Conservation (phyloP, 768 basidiomycete genomes). For the Panellus pusillus region DNA sequence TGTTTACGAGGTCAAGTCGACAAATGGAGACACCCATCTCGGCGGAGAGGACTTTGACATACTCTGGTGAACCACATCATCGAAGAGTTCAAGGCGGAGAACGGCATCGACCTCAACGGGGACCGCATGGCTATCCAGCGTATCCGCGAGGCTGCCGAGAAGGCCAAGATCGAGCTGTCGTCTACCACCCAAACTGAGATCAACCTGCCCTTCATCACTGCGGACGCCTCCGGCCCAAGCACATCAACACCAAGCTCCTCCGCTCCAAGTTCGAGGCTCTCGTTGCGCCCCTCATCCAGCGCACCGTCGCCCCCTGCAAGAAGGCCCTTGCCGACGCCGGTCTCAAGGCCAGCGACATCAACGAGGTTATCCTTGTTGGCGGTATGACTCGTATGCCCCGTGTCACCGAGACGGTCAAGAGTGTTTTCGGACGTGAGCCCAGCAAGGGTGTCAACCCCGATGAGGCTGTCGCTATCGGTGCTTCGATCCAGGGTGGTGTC, state of each 20-base stretch:
- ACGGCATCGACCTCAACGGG: conserved; percentile 72
- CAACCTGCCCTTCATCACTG: conserved; percentile 97
- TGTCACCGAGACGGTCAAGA: conserved; percentile 92
- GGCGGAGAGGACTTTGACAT: conserved; percentile 97
- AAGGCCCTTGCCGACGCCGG: conserved; percentile 95
- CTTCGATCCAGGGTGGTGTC: conserved; percentile 97
- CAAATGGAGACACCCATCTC: conserved; percentile 98
- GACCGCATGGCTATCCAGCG: conserved; percentile 98
- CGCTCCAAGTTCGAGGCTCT: conserved; percentile 91
- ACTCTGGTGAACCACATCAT: conserved; percentile 83
- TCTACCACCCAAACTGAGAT: conserved; percentile 95
- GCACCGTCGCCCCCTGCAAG: conserved; percentile 94
- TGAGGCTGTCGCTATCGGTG: conserved; percentile 98
- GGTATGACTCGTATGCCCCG: conserved; percentile 99
- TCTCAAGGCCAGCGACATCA: conserved; percentile 88
- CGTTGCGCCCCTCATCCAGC: conserved; percentile 77
- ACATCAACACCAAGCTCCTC: conserved; percentile 90
- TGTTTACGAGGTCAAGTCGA: conserved; percentile 99
- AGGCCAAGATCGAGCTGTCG: conserved; percentile 98
- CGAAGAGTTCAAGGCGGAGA: conserved; percentile 92
- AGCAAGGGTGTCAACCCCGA: conserved; percentile 99
- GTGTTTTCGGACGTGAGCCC: conserved; percentile 92
- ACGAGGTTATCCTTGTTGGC: conserved; percentile 97
- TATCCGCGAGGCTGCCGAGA: conserved; percentile 98
- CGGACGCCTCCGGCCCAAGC: conserved; percentile 92